Evolutionary conservation across 1,139 yeast species (phyloP).

Genomic region (Kodamaea plutei): DNA sequence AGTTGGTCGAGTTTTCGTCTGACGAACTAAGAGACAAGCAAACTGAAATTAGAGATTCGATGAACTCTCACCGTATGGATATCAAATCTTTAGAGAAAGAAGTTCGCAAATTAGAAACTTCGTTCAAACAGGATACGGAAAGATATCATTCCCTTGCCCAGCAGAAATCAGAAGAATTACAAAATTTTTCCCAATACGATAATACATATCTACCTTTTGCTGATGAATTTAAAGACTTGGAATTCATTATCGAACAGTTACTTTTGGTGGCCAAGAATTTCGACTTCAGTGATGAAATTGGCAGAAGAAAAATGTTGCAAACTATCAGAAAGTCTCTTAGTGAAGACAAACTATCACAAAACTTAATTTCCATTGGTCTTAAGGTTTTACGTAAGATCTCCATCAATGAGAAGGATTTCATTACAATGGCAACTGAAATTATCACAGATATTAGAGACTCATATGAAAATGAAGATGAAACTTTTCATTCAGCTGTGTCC

Average conservation of each 20-base stretch:
- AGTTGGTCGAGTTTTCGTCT: conserved; percentile 12
- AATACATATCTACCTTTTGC: conserved; percentile 25
- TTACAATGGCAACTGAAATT: conserved; percentile 80
- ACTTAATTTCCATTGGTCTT: conserved; percentile 54
- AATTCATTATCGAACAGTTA: conserved; percentile 74
- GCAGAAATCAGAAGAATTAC: conserved; percentile 14
- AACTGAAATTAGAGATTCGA: conserved; percentile 10
- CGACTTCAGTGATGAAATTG: conserved; percentile 89
- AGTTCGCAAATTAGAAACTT: conserved; percentile 18
- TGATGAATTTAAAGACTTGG: conserved; percentile 51
- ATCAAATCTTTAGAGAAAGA: conserved; percentile 16
- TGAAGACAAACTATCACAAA: conserved; percentile 51
- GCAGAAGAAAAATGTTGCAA: conserved; percentile 77
- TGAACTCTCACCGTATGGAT: conserved; percentile 11
- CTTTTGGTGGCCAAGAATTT: conserved; percentile 63
- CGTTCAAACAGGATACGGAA: conserved; percentile 18
- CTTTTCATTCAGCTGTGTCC: conserved; percentile 57
- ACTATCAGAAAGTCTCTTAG: conserved; percentile 62
- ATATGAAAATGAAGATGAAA: conserved; percentile 40
- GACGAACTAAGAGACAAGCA: conserved; percentile 13
- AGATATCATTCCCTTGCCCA: conserved; percentile 13
- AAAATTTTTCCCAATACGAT: conserved; percentile 14
- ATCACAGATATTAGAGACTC: conserved; percentile 81
- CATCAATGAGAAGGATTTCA: conserved; percentile 77
- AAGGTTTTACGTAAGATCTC: conserved; percentile 68